Conservation (phyloP, 2,329 filamentous ascomycete genomes). For the Stachybotrys elegans region DNA sequence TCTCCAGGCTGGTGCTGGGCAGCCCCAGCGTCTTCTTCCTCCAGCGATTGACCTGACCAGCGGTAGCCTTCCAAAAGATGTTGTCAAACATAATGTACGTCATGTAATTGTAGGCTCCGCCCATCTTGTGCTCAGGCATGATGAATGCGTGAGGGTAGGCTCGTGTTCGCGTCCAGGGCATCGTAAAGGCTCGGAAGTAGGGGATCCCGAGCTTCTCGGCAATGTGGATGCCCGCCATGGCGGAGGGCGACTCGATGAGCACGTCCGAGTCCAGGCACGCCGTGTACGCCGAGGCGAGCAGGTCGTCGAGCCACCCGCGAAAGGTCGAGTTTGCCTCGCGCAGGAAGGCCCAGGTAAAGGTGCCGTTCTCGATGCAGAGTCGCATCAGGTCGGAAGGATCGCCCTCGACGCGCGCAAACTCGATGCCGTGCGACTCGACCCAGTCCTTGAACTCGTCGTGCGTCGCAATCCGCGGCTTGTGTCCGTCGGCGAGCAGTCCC, state of each 20-base stretch:
- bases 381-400: slow-evolving; percentile 94
- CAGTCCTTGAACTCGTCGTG: slow-evolving; percentile 85
- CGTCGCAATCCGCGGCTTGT: slow-evolving; percentile 81
- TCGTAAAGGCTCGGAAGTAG: slow-evolving; percentile 95
- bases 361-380: slow-evolving; percentile 93
- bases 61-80: slow-evolving; percentile 92
- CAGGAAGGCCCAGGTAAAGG: slow-evolving; percentile 90
- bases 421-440: slow-evolving; percentile 90
- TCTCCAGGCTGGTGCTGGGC: slow-evolving; percentile 76
- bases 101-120: slow-evolving; percentile 90
- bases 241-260: slow-evolving; percentile 89
- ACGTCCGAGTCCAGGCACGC: slow-evolving; percentile 85
- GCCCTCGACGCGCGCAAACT: slow-evolving; percentile 82
- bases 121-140: slow-evolving; percentile 88
- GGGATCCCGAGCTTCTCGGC: slow-evolving; percentile 89
- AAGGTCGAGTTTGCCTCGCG: slow-evolving; percentile 83
- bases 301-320: slow-evolving; percentile 88
- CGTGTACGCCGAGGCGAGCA: slow-evolving; percentile 74
- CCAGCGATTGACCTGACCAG: slow-evolving; percentile 90
- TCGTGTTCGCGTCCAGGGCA: slow-evolving; percentile 96
- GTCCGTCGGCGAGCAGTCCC: slow-evolving; percentile 80
- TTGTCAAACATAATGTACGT: slow-evolving; percentile 96
- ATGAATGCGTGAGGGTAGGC: slow-evolving; percentile 97
- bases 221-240: slow-evolving; percentile 97
- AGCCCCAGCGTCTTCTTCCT: slow-evolving; percentile 74